phyloP scores from a whole-genome alignment of 225 moss, liverwort and hornwort genomes.

The Anthoceros angustus region DNA sequence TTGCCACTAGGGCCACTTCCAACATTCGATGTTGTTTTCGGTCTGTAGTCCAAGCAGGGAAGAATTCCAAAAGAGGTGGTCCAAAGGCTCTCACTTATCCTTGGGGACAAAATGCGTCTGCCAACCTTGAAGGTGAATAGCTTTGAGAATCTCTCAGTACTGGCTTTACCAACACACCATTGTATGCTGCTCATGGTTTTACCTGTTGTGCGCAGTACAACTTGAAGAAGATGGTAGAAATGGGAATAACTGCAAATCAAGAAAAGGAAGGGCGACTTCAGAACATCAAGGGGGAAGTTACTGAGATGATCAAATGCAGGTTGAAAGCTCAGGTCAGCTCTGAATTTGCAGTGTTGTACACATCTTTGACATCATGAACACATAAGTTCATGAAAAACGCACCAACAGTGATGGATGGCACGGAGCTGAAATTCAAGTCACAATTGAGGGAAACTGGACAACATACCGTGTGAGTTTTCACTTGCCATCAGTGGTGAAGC shows the following conservation, averaged over 20 bases:
- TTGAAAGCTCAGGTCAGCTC: conserved; percentile 51
- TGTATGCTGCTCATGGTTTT: not conserved
- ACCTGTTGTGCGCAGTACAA: conserved; percentile 43
- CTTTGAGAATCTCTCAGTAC: not conserved
- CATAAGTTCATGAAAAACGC: conserved; percentile 50
- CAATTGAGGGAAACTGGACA: conserved; percentile 94
- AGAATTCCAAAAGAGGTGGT: conserved; percentile 90
- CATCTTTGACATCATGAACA: not conserved
- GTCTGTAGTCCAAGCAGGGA: conserved; percentile 70
- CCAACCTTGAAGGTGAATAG: conserved; percentile 68
- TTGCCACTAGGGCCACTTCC: not conserved
- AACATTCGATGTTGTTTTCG: not conserved
- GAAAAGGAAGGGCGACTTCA: conserved; percentile 88
- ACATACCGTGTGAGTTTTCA: conserved; percentile 53
- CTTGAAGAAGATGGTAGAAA: conserved; percentile 95
- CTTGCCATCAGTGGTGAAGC: not conserved
- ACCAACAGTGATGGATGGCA: conserved; percentile 69
- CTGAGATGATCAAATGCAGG: conserved; percentile 71
- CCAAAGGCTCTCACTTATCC: conserved; percentile 79
- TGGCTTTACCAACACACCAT: no score
- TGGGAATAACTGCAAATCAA: conserved; percentile 87
- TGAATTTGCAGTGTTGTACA: not conserved
- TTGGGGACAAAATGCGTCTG: conserved; percentile 92
- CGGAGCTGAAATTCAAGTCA: conserved; percentile 94
- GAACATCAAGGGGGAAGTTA: conserved; percentile 87